Evolutionary conservation across 2,329 filamentous ascomycete genomes (phyloP).

Genomic region (Moelleriella libera): DNA sequence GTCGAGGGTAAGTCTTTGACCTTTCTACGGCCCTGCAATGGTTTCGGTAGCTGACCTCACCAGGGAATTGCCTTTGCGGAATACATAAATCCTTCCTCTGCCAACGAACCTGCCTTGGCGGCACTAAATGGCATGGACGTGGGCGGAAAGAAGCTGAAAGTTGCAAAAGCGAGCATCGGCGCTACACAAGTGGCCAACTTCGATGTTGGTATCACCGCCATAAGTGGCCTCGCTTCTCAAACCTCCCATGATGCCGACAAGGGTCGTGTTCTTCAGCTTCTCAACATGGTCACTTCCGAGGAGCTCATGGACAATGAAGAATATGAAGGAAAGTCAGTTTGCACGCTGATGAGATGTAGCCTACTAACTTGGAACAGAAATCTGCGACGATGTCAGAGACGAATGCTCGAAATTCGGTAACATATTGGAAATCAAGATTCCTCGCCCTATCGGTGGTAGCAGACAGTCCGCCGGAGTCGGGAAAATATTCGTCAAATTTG

Average conservation of each 20-base stretch:
- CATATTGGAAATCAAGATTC: conserved; percentile 82
- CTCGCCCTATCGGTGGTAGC: conserved; percentile 69
- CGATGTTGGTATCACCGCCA: conserved; percentile 93
- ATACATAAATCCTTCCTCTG: conserved; percentile 57
- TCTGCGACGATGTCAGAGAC: conserved; percentile 83
- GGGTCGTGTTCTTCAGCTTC: conserved; percentile 73
- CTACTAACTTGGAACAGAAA: conserved; percentile 47
- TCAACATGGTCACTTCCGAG: conserved; percentile 97
- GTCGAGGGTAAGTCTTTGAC: conserved; percentile 49
- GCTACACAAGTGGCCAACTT: conserved; percentile 83
- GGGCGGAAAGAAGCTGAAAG: conserved; percentile 72
- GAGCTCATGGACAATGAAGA: conserved; percentile 90
- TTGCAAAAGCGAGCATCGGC: conserved; percentile 80
- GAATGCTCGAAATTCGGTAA: conserved; percentile 86
- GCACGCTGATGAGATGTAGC: background rate
- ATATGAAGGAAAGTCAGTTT: conserved; percentile 60
- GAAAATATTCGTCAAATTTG: conserved; percentile 96
- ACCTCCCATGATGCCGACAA: conserved; percentile 65
- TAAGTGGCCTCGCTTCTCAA: conserved; percentile 93
- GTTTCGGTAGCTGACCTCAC: conserved; percentile 8
- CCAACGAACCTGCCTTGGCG: conserved; percentile 77
- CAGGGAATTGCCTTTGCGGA: conserved; percentile 96
- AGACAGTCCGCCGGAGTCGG: conserved; percentile 80
- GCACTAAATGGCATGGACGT: conserved; percentile 89
- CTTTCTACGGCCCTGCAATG: conserved; percentile 7